Percentiles rank a stretch among this genome's conserved stretches.
Evolutionary conservation across 2,329 filamentous ascomycete genomes (phyloP).

Genomic region (Helminthosporium solani): DNA sequence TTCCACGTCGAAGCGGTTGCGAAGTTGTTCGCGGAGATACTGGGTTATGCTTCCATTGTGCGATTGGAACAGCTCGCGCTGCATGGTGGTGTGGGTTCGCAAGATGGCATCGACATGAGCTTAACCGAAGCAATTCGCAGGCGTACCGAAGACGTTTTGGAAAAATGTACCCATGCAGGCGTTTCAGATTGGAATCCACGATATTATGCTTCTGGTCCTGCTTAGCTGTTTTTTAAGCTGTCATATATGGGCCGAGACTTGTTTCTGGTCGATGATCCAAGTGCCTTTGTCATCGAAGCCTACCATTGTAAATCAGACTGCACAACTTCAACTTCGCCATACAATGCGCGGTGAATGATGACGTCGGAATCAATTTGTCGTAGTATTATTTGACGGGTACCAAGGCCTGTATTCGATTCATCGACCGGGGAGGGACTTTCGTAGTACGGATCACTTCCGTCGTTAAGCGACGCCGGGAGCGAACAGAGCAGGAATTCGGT

Average conservation of each 20-base stretch:
- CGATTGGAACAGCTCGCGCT: conserved; percentile 45
- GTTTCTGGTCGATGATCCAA: conserved; percentile 14
- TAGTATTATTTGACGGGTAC: conserved; percentile 44
- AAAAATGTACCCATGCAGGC: conserved; percentile 53
- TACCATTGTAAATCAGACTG: conserved; percentile 50
- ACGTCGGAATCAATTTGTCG: conserved; percentile 45
- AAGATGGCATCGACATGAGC: conserved; percentile 53
- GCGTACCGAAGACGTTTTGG: conserved; percentile 50
- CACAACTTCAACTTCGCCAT: conserved; percentile 41
- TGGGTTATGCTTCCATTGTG: conserved; percentile 18
- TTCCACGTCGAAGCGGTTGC: conserved; percentile 51
- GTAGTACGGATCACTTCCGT: conserved; percentile 13
- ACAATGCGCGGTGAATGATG: conserved; percentile 36
- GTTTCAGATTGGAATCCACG: conserved; percentile 47
- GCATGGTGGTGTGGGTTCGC: conserved; percentile 48
- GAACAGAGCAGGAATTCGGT: conserved; percentile 9
- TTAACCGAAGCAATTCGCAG: conserved; percentile 52
- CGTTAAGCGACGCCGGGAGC: conserved; percentile 23
- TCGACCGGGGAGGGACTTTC: conserved; percentile 6
- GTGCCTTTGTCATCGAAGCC: conserved; percentile 19
- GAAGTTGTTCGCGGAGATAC: conserved; percentile 49
- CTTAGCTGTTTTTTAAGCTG: conserved; percentile 15
- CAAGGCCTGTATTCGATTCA: conserved; percentile 15
- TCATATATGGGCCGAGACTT: conserved; percentile 13
- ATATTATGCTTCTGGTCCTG: conserved; percentile 12